A percentile compares a stretch with the other conserved stretches of the same genome.
phyloP scores from a whole-genome alignment of 139 green algal genomes.

The Chlorella sp. region DNA sequence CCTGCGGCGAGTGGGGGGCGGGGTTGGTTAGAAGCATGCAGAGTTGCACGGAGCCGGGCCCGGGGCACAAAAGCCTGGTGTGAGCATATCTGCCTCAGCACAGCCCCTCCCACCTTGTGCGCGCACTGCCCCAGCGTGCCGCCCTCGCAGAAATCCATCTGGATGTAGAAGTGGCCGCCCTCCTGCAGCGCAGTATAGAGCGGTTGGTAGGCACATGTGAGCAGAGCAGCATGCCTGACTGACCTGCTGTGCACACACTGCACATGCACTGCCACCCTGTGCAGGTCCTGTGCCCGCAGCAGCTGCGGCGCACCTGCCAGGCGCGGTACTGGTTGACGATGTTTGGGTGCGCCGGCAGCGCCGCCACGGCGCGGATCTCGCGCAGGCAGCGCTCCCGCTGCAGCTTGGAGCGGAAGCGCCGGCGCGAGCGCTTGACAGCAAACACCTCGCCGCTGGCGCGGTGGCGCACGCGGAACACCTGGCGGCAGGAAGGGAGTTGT shows the following conservation, averaged over 20 bases:
- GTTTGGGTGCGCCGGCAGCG: slow-evolving; percentile 73
- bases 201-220: too few species aligned
- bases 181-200: slow-evolving; percentile 51
- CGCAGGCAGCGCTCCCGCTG: slow-evolving; percentile 64
- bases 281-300: too few species aligned
- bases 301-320: slow-evolving; percentile 56
- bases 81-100: too few species aligned
- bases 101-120: background rate
- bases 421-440: slow-evolving; percentile 64
- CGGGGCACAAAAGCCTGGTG: too few species aligned
- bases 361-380: slow-evolving; percentile 75
- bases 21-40: too few species aligned
- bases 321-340: slow-evolving; percentile 79
- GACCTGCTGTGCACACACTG: too few species aligned
- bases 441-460: slow-evolving; percentile 58
- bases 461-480: slow-evolving; percentile 76
- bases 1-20: background rate
- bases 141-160: slow-evolving; percentile 74
- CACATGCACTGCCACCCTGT: too few species aligned
- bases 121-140: slow-evolving; percentile 53
- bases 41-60: too few species aligned
- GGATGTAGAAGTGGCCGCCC: slow-evolving; percentile 80
- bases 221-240: too few species aligned
- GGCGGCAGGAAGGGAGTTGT: background rate
- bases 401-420: slow-evolving; percentile 55